Evolutionary conservation across 495 filamentous ascomycete genomes (phyloP).

Genomic region (Zalerion maritima): DNA sequence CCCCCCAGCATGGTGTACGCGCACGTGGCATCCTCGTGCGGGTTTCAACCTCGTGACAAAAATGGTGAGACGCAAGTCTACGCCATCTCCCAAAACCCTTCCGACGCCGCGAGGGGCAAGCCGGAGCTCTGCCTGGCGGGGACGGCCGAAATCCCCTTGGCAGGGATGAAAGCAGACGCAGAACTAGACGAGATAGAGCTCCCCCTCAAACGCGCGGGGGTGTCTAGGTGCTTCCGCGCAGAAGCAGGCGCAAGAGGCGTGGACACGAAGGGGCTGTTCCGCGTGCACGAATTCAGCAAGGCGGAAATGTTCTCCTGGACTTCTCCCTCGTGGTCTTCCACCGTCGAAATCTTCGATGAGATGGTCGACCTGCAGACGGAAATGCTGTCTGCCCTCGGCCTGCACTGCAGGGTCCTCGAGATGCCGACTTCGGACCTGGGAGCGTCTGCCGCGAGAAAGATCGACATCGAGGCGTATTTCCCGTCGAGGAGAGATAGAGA

Average conservation of each 20-base stretch:
- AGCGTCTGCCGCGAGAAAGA: constrained; percentile 70
- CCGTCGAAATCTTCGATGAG: constrained; percentile 56
- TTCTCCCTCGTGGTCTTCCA: constrained; percentile 25
- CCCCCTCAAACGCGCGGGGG: constrained; percentile 66
- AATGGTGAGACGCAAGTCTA: constrained; percentile 88
- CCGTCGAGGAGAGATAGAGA: constrained; percentile 60
- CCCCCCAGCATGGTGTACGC: constrained; percentile 86
- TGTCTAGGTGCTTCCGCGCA: constrained; percentile 80
- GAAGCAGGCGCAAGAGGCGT: constrained; percentile 82
- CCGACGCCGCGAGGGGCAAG: constrained; percentile 42
- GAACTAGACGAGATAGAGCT: constrained; percentile 46
- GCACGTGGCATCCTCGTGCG: constrained; percentile 79
- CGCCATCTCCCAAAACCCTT: constrained; percentile 44
- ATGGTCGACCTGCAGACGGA: constrained; percentile 76
- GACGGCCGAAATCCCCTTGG: constrained; percentile 89
- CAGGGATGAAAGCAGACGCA: constrained; percentile 71
- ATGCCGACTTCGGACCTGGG: constrained; percentile 86
- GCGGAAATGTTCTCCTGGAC: constrained; percentile 95
- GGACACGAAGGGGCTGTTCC: constrained; percentile 88
- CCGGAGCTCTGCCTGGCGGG: constrained; percentile 62
- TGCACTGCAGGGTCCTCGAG: constrained; percentile 82
- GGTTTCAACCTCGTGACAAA: constrained; percentile 84
- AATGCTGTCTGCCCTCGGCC: constrained; percentile 55
- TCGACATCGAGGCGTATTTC: constrained; percentile 89
- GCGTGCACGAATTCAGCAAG: constrained; percentile 98